Evolutionary conservation across 805 yeast genomes (phyloP).

Genomic region (Metschnikowia similis): DNA sequence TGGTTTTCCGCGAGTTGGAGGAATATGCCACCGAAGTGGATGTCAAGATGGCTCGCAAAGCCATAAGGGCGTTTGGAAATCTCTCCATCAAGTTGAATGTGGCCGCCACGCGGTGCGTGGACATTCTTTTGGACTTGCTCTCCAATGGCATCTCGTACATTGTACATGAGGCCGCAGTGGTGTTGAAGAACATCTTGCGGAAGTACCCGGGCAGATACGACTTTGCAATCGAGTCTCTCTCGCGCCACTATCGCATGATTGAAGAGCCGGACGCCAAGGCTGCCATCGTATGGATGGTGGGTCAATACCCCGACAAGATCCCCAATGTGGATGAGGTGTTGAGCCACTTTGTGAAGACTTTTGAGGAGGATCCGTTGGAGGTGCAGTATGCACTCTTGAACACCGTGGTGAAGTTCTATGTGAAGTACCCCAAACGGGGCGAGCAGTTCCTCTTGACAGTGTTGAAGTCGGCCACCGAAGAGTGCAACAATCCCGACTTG

Average conservation of each 20-base stretch:
- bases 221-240: constrained; percentile 25
- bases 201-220: constrained; percentile 61
- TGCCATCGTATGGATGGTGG: constrained; percentile 80
- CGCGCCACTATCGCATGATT: constrained; percentile 39
- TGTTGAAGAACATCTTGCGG: constrained; percentile 70
- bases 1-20: constrained; percentile 68
- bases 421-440: constrained; percentile 50
- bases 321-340: constrained; percentile 38
- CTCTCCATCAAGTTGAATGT: constrained; percentile 70
- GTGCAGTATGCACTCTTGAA: constrained; percentile 75
- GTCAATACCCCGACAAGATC: constrained; percentile 57
- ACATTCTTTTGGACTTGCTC: constrained; percentile 53
- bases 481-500: constrained; percentile 74
- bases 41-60: constrained; percentile 78
- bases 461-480: constrained; percentile 68
- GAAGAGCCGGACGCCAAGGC: constrained; percentile 76
- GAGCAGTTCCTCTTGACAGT: constrained; percentile 55
- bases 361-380: constrained; percentile 61
- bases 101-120: constrained; percentile 62
- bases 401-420: constrained; percentile 65
- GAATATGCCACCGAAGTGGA: constrained; percentile 89
- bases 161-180: constrained; percentile 75
- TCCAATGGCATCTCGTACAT: constrained; percentile 66
- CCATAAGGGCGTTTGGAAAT: constrained; percentile 86
- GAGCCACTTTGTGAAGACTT: constrained; percentile 40